These are phyloP conservation scores for Geotrichum phurueaensis DNA, from an alignment of 1,139 yeast species.

Conservation along the genomic window DNA sequence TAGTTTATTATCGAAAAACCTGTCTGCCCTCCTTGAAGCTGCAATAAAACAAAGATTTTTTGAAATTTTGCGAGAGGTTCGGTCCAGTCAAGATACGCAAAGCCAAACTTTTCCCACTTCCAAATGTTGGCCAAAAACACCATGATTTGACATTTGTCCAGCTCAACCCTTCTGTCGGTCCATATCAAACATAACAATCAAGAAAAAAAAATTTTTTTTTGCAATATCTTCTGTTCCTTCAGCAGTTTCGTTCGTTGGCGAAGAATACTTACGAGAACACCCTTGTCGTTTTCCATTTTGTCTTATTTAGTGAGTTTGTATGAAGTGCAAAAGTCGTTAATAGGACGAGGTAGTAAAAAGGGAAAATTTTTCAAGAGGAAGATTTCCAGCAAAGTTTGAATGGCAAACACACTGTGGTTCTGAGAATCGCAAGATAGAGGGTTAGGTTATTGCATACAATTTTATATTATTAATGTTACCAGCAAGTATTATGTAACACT, in stretches of 20 bases:
- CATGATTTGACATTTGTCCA: background rate
- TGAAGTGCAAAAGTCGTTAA: background rate
- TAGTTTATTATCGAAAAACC: slow-evolving; percentile 73
- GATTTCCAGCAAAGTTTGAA: background rate
- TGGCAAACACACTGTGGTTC: background rate
- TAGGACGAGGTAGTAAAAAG: background rate
- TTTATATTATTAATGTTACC: background rate
- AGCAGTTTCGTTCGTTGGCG: background rate
- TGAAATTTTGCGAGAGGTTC: slow-evolving; percentile 73
- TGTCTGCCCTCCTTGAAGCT: slow-evolving; percentile 63
- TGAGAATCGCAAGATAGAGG: background rate
- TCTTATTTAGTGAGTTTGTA: background rate
- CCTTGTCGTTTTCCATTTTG: slow-evolving; percentile 99
- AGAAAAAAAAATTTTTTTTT: background rate
- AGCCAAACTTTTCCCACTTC: slow-evolving; percentile 97
- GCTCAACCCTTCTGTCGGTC: background rate
- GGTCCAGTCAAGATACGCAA: slow-evolving; percentile 98
- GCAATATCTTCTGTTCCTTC: background rate
- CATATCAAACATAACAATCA: background rate
- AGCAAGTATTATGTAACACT: background rate
- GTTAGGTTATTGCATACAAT: background rate
- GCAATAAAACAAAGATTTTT: background rate
- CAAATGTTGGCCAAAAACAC: slow-evolving; percentile 53
- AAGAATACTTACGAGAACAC: slow-evolving; percentile 82
- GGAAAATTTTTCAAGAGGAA: background rate